phyloP scores from a whole-genome alignment of 352 stramenopile species.

The Globisporangium cystogenes region DNA sequence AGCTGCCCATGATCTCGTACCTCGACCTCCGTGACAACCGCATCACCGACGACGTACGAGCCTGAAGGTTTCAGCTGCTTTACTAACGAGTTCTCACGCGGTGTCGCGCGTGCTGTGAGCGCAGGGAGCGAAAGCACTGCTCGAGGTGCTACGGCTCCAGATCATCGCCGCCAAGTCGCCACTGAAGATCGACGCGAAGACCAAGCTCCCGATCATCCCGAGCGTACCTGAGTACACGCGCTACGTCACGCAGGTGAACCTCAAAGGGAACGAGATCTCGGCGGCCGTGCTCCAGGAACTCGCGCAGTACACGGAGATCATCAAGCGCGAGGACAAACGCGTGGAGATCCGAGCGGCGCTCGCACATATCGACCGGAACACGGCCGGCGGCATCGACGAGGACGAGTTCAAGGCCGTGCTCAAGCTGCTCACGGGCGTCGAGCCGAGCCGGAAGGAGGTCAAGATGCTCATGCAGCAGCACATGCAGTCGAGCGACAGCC shows the following conservation, averaged over 20 bases:
- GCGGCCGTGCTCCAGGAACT: slow-evolving; percentile 50
- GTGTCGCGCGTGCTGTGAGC: background rate
- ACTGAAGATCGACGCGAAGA: slow-evolving; percentile 38
- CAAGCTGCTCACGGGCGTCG: slow-evolving; percentile 64
- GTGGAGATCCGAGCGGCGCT: slow-evolving; percentile 71
- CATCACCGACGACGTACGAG: slow-evolving; percentile 70
- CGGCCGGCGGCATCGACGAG: slow-evolving; percentile 50
- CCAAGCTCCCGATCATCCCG: slow-evolving; percentile 39
- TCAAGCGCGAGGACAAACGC: slow-evolving; percentile 71
- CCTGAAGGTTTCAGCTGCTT: background rate
- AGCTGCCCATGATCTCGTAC: slow-evolving; percentile 72
- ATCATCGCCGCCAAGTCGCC: slow-evolving; percentile 68
- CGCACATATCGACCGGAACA: slow-evolving; percentile 67
- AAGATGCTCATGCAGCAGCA: slow-evolving; percentile 58
- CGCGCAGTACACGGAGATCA: slow-evolving; percentile 65
- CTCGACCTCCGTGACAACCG: slow-evolving; percentile 74
- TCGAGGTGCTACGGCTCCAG: slow-evolving; percentile 75
- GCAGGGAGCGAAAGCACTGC: slow-evolving; percentile 59
- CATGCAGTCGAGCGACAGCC: slow-evolving; percentile 32
- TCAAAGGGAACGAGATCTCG: slow-evolving; percentile 81
- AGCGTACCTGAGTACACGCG: slow-evolving; percentile 49
- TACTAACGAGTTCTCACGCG: background rate
- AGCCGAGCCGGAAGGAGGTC: slow-evolving; percentile 76
- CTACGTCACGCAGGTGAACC: slow-evolving; percentile 66
- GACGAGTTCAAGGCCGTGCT: slow-evolving; percentile 75